Evolutionary conservation across 2,329 filamentous ascomycete species (phyloP), one percentile per base, ranked within the genome.

Genomic region (Penicillium oxalicum): DNA sequence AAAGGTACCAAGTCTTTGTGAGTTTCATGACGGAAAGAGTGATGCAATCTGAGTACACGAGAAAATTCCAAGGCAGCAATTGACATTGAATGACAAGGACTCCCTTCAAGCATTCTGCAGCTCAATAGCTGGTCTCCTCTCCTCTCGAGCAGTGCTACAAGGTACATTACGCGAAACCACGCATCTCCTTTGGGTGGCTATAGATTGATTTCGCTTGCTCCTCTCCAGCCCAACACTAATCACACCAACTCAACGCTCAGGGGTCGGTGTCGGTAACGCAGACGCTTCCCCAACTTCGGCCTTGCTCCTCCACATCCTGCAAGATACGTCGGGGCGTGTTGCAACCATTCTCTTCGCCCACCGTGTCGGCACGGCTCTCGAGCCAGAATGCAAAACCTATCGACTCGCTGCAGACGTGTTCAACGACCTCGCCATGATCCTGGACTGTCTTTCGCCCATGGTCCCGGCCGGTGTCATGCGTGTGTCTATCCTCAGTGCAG

Each of bases 311-410:
- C 88, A 87, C 28, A 86, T 95, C 53, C 73, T 93, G 8, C 88
- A 93, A 68, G 87, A 93, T 56, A 86, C 84, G 44, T 85, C 87
- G 52, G 89, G 88, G 7, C 82, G 89, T 5, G 72, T 95, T 26
- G 87, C 88, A 1, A 95, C 90, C 0, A 95, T 95, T 51, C 69
- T 88, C 8, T 95, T 95, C 66, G 91, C 90, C 1, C 84, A 94
- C 66, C 79, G 82, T 38, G 83, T 91, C 50, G 89, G 90, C 34
- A 86, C 86, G 40, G 80, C 87, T 29, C 85, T 95, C 41, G 89
- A 94, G 67, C 88, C 89, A 2, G 90, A 96, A 65, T 91, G 88
- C 73, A 96, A 96, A 68, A 85, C 81, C 67, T 95, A 91, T 69
- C 84, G 90, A 12, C 85, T 95, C 42, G 80, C 91, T 2, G 90